Evolutionary conservation across 2,329 filamentous ascomycete species (phyloP).

Genomic region (Cladosporium sp.): DNA sequence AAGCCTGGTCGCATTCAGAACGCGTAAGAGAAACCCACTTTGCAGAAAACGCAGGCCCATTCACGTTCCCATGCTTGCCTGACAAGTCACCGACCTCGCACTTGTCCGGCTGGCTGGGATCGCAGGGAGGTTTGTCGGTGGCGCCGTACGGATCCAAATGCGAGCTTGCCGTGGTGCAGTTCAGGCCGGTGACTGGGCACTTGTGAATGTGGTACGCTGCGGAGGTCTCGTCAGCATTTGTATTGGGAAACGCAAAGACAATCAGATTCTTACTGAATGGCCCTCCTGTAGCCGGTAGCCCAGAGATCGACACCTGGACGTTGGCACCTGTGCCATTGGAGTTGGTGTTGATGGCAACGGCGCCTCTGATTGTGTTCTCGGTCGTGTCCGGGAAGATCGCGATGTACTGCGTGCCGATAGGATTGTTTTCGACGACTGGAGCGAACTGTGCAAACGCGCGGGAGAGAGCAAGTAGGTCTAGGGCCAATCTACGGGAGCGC

Average conservation of each 20-base stretch:
- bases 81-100: constrained; percentile 42
- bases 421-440: constrained; percentile 32
- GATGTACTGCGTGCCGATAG: constrained; percentile 33
- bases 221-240: neutral
- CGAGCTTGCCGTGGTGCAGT: constrained; percentile 37
- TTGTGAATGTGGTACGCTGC: constrained; percentile 43
- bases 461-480: too few species aligned
- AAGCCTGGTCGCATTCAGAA: too few species aligned
- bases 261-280: constrained; percentile 35
- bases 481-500: too few species aligned
- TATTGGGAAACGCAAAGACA: too few species aligned
- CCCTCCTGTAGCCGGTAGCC: constrained; percentile 36
- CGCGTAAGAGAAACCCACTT: too few species aligned
- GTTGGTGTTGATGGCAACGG: constrained; percentile 28
- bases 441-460: constrained; percentile 20
- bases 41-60: neutral
- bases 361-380: constrained; percentile 30
- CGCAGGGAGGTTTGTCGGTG: constrained; percentile 34
- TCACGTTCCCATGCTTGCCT: constrained; percentile 40
- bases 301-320: constrained; percentile 35
- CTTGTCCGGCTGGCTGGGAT: constrained; percentile 30
- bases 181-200: constrained; percentile 36
- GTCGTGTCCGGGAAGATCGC: constrained; percentile 32
- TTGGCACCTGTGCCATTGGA: constrained; percentile 35
- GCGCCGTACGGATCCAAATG: constrained; percentile 40